Evolutionary conservation across 2,329 filamentous ascomycete genomes (phyloP), one percentile per base, ranked within the genome.

Genomic region (Mariannaea sp.): DNA sequence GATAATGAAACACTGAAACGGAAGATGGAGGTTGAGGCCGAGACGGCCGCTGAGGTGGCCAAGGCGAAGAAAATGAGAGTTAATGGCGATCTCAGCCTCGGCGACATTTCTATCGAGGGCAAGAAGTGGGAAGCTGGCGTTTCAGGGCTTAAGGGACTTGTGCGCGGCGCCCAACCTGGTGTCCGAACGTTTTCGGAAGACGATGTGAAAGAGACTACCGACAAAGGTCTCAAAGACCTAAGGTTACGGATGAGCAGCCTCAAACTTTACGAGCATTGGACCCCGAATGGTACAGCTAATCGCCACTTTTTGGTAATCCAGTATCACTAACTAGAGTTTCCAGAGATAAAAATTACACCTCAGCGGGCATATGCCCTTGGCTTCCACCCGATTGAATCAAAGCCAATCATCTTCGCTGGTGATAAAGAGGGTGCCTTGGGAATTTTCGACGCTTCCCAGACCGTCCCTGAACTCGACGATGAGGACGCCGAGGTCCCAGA

Each of bases 361-460:
- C 91, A 96, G 62, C 78, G 93, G 47, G 82, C 96, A 12, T 99
- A 97, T 67, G 82, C 89, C 0, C 84, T 97, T 64, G 86, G 87
- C 0, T 93, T 99, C 62, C 94, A 99, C 65, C 94, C 94, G 0
- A 92, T 86, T 0, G 79, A 86, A 53, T 85, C 92, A 3, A 97
- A 97, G 65, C 86, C 92, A 0, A 78, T 99, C 3, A 81, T 97
- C 1, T 95, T 99, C 68, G 93, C 93, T 0, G 93, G 93, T 9
- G 94, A 99, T 66, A 99, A 99, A 70, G 82, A 95, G 60, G 93
- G 94, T 1, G 89, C 91, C 19, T 79, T 97, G 53, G 94, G 94
- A 1, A 84, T 99, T 1, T 93, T 97, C 49, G 93, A 99, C 68
- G 92, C 87, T 1, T 92, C 89, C 0, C 91, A 95, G 60, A 81